A percentile compares a stretch with the other conserved stretches of the same genome.
Evolutionary conservation across 805 yeast species (phyloP).

Genomic region (Sugiyamaella marilandica): DNA sequence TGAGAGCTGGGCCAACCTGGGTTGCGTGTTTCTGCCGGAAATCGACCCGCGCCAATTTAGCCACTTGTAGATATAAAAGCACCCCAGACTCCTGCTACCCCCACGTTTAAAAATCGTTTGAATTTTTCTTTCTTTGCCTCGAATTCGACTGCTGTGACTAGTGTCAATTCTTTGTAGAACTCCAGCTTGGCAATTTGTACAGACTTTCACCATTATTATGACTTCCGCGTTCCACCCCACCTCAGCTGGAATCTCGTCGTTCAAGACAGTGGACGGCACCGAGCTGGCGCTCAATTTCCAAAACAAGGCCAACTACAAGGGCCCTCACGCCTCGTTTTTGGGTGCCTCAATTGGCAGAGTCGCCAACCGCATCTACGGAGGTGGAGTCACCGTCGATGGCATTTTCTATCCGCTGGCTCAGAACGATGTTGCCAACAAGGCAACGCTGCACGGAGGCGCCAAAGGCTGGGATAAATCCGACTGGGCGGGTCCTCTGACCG

Average conservation of each 20-base stretch:
- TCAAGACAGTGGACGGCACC: conserved; percentile 23
- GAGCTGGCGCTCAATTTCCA: conserved; percentile 20
- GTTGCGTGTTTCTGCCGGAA: not conserved
- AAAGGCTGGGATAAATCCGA: conserved; percentile 47
- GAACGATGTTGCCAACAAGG: conserved; percentile 33
- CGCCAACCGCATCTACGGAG: conserved; percentile 55
- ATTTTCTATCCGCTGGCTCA: conserved; percentile 35
- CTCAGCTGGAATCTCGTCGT: conserved; percentile 24
- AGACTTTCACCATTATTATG: conserved; percentile 7
- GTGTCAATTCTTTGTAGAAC: not conserved
- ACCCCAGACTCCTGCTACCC: not conserved
- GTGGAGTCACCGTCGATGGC: conserved; percentile 40
- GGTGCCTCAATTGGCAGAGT: conserved; percentile 65
- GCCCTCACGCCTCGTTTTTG: conserved; percentile 44
- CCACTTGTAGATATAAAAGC: not conserved
- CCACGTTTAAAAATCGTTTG: not conserved
- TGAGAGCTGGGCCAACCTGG: too few relatives aligned
- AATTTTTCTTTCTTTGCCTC: too few relatives aligned
- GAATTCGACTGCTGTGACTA: too few relatives aligned
- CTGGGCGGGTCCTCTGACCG: conserved; percentile 48
- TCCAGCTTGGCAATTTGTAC: not conserved
- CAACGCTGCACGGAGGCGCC: conserved; percentile 52
- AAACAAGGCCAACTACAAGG: conserved; percentile 23
- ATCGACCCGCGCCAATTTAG: conserved; percentile 1
- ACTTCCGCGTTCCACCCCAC: conserved; percentile 15